Base-by-base conservation (phyloP, 176 grass and related monocot species). In the Aegilops tauschii region DNA sequence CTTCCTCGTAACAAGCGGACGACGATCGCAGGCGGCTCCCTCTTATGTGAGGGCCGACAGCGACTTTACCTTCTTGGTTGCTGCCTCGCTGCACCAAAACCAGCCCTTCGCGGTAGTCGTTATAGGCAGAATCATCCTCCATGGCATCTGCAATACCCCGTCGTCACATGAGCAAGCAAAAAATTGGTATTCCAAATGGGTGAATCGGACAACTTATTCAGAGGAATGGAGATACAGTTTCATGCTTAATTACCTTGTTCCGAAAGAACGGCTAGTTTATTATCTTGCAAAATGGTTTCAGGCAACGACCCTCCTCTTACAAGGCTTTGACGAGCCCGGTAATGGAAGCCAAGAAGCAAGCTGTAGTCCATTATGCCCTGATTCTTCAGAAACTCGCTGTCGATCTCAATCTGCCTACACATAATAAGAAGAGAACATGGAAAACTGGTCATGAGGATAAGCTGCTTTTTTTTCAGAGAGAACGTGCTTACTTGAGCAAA, bases 301-400 rank as follows among this genome's bases (percentile, higher is more conserved):
- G 8, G 80, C 78, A 67, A 82, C 3, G 92, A 88, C 84, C 79
- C 80, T 71, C 70, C 70, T 42, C 86, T 84, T 28, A 81, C 71
- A 28, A 94, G 76, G 81, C 95, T 87, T 42, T 94, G 96, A 1
- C 92, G 90, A 82, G 93, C 96, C 86, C 96, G 89, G 74, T 94
- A 94, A 74, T 98, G 96, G 34, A 98, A 92, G 73, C 96, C 96
- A 88, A 98, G 79, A 68, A 98, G 89, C 68, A 98, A 68, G 62
- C 96, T 98, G 73, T 98, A 98, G 92, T 98, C 96, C 93, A 98
- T 98, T 96, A 96, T 98, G 32, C 82, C 54, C 61, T 98, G 88
- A 14, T 72, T 73, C 86, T 85, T 92, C 20, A 98, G 87, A 87
- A 96, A 98, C 63, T 90, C 88, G 34, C 93, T 94, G 73, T 98